Evolutionary conservation across 768 basidiomycete species (phyloP).

Genomic region (Boletus rufocinnamomeus): DNA sequence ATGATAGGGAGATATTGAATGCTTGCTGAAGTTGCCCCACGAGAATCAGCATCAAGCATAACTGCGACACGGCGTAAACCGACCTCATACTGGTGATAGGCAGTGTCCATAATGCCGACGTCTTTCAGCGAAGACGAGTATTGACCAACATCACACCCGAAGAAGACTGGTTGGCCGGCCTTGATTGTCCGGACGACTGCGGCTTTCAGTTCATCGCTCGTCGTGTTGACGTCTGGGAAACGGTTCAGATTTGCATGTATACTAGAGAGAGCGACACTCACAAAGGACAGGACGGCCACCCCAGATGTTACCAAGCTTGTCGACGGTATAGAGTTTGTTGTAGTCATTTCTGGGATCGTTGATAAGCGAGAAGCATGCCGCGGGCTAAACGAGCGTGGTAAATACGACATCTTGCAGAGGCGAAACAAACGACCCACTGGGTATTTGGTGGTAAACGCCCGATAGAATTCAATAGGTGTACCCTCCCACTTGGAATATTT

Average conservation of each 20-base stretch:
- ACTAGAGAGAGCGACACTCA: constrained; percentile 38
- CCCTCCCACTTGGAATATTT: constrained; percentile 77
- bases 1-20: constrained; percentile 76
- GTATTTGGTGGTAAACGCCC: constrained; percentile 58
- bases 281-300: constrained; percentile 83
- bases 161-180: constrained; percentile 89
- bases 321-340: constrained; percentile 84
- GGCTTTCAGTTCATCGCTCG: constrained; percentile 77
- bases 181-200: constrained; percentile 85
- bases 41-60: constrained; percentile 4
- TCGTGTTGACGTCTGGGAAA: constrained; percentile 81
- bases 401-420: not conserved
- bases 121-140: constrained; percentile 59
- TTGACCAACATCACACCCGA: constrained; percentile 95
- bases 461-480: constrained; percentile 80
- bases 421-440: constrained; percentile 42
- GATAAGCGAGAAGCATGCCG: constrained; percentile 88
- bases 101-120: constrained; percentile 84
- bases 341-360: constrained; percentile 91
- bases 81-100: constrained; percentile 81
- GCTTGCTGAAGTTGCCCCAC: constrained; percentile 53
- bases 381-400: constrained; percentile 42
- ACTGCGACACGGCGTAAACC: not conserved
- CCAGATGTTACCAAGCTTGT: constrained; percentile 92
- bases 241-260: not conserved